Conservation (phyloP, 148 eudicot species). For the Silene uniflora region DNA sequence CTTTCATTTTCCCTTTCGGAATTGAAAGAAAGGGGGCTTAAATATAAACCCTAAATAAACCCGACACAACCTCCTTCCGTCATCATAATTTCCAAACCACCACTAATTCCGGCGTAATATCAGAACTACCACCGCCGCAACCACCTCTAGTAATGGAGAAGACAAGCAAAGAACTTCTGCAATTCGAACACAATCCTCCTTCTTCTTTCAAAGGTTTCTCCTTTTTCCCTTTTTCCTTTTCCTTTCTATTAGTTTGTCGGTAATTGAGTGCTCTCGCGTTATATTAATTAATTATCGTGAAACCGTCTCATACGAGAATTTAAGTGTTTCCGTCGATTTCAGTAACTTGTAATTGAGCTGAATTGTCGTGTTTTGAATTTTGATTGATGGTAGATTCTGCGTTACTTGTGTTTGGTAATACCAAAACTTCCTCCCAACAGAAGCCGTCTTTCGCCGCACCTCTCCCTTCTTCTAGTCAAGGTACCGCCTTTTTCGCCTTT, state of each 20-base stretch:
- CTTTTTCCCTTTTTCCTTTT: neutral
- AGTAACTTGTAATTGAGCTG: neutral
- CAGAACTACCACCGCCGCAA: too few relatives aligned
- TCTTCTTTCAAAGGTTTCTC: slow-evolving; percentile 35
- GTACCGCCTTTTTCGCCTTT: slow-evolving; percentile 15
- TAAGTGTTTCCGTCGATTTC: neutral
- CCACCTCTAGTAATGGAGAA: slow-evolving; percentile 23
- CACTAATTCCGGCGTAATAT: too few relatives aligned
- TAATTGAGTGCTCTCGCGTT: neutral
- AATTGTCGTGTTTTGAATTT: neutral
- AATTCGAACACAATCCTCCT: slow-evolving; percentile 40
- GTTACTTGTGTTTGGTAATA: slow-evolving; percentile 43
- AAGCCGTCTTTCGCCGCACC: slow-evolving; percentile 38
- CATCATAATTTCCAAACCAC: too few relatives aligned
- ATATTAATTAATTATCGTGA: too few relatives aligned
- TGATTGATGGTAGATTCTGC: slow-evolving; percentile 30
- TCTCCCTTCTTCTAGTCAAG: slow-evolving; percentile 62
- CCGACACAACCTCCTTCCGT: too few relatives aligned
- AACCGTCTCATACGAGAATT: too few relatives aligned
- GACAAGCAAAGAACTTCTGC: slow-evolving; percentile 48
- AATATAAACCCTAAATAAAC: too few relatives aligned
- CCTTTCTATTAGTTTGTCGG: neutral
- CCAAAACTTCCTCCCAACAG: slow-evolving; percentile 19
- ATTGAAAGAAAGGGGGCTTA: too few relatives aligned
- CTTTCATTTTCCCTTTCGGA: too few relatives aligned